Evolutionary conservation across 208 protist genomes (phyloP).

Genomic region (Acanthamoeba healyi): DNA sequence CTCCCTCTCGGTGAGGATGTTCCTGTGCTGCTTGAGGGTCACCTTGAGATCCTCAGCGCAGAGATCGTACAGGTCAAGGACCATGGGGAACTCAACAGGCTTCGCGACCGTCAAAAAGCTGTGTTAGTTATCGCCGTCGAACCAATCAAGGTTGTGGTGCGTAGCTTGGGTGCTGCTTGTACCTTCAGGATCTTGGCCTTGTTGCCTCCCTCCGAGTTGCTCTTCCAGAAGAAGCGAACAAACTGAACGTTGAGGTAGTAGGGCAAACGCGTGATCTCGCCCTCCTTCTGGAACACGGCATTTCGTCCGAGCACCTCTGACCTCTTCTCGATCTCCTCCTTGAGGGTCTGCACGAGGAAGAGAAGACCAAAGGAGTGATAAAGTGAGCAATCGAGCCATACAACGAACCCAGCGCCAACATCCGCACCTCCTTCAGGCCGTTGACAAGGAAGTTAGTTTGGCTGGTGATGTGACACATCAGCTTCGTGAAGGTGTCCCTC

Average conservation of each 20-base stretch:
- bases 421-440: slow-evolving; percentile 79
- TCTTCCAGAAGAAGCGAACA: slow-evolving; percentile 89
- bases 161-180: neutral
- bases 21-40: slow-evolving; percentile 77
- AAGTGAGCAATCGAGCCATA: neutral
- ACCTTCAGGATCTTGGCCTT: slow-evolving; percentile 88
- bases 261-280: slow-evolving; percentile 83
- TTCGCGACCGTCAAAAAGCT: neutral
- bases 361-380: neutral
- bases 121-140: neutral
- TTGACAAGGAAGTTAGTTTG: slow-evolving; percentile 79
- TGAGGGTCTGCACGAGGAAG: slow-evolving; percentile 71
- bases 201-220: slow-evolving; percentile 52
- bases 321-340: slow-evolving; percentile 84
- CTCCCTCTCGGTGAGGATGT: slow-evolving; percentile 66
- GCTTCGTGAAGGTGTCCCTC: slow-evolving; percentile 67
- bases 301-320: slow-evolving; percentile 80
- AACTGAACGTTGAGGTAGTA: slow-evolving; percentile 88
- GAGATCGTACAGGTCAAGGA: slow-evolving; percentile 86
- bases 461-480: slow-evolving; percentile 82
- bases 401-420: neutral
- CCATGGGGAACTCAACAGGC: slow-evolving; percentile 87
- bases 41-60: slow-evolving; percentile 86
- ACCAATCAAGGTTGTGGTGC: neutral
- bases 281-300: slow-evolving; percentile 82